Conservation (phyloP, 352 stramenopile species). For the Ophiocytium majus region DNA sequence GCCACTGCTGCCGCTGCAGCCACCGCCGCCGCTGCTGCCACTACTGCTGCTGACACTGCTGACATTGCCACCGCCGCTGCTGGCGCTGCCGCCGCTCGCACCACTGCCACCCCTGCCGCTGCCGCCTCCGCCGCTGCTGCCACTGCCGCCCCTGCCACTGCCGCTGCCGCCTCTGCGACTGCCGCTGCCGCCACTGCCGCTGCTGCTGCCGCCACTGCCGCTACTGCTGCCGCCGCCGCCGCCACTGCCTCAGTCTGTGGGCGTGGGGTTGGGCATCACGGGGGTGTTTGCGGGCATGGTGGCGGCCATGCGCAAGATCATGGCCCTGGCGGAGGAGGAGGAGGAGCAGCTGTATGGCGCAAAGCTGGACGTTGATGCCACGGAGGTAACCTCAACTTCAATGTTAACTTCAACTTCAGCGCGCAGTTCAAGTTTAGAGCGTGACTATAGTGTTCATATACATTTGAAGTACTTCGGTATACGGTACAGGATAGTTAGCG, state of each 20-base stretch:
- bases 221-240: neutral
- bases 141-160: neutral
- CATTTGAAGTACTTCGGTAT: too few relatives aligned
- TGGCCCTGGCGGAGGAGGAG: conserved; percentile 13
- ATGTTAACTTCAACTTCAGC: too few relatives aligned
- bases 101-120: too few relatives aligned
- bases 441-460: too few relatives aligned
- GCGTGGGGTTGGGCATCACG: neutral
- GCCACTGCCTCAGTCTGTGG: neutral
- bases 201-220: neutral
- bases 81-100: too few relatives aligned
- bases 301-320: neutral
- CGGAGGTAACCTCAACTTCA: neutral
- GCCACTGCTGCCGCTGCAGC: neutral
- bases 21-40: too few relatives aligned
- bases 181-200: neutral
- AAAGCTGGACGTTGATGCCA: conserved; percentile 16
- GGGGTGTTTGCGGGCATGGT: neutral
- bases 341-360: conserved; percentile 18
- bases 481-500: too few relatives aligned
- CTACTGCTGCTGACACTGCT: too few relatives aligned
- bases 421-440: too few relatives aligned
- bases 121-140: too few relatives aligned
- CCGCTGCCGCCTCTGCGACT: neutral
- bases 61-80: too few relatives aligned